Base-by-base conservation (phyloP, 2,329 filamentous ascomycete species). In the Teratosphaeria destructans region DNA sequence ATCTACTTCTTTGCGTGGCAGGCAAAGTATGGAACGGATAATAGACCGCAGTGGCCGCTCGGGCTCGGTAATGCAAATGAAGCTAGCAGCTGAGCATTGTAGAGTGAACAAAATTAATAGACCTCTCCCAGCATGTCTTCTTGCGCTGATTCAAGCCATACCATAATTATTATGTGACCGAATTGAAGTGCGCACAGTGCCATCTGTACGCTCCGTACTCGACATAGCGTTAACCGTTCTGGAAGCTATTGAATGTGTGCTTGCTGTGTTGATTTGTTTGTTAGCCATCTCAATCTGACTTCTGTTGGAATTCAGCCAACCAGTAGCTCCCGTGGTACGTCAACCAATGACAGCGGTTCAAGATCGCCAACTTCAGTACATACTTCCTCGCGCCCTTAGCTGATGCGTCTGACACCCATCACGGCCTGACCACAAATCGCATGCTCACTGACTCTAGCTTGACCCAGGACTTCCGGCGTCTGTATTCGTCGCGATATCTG, bases 1-100 rank as follows among this genome's bases (percentile, higher is more conserved):
- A 80, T 95, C 72, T 99, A 99, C 74, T 99, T 96, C 74, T 97
- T 97, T 72, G 92, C 92, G 1, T 99, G 94, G 93, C 93, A 97
- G 76, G 90, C 90, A 59, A 97, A 97, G 77, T 96, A 96, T 72
- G 94, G 94, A 26, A 54, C 53, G 12, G 53, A 37, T 14, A 54
- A 54, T 12, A 54, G 53, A 12, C 53, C 53, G 12, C 53, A 63
- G 39, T 70, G 67, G 67, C 66, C 67, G 32, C 34, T 55, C 61
- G 54, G 56, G 23, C 32, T 57, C 34, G 47, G 59, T 6, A 57
- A 55, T 19, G 16, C 49, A 26, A 61, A 61, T 23, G 43, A n/a
- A n/a, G 19, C 43, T 8, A 49, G 43, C 8, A 16, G 19, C 16
- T 49, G 43, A 49, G 37, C 37, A 12, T 39, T 49, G 35, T 55